Evolutionary conservation across 2,329 filamentous ascomycete species (phyloP), one percentile per base, ranked within the genome.

Genomic region (Botryosphaeria agaves): DNA sequence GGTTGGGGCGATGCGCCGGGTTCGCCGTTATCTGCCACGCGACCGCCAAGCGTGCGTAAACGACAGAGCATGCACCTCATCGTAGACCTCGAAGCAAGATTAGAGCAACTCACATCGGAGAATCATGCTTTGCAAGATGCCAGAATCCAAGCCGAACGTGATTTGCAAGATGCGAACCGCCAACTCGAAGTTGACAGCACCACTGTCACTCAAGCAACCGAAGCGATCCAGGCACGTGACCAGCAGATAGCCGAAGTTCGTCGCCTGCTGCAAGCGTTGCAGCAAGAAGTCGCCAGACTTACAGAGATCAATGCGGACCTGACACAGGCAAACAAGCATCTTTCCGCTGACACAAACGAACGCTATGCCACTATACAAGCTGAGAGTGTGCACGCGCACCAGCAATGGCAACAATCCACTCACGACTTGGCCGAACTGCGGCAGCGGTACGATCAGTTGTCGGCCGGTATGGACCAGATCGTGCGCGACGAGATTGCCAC

Each of bases 11-110:
- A 92, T 60, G 82, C 80, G 56, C 81, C 79, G 50, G 76, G 76
- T 51, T 92, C 84, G 51, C 84, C 87, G 48, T 75, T 79, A 47
- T 95, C 89, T 46, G 11, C n/a, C 11, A 14, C 12, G 12, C 76
- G 87, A 56, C 85, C 89, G 45, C 83, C 85, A 49, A 94, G 84
- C 63, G 80, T 98, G 70, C 85, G 87, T 45, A 85, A 87, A 51
- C 81, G 87, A 49, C 89, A 93, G 57, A 95, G 87, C 66, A 87
- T 95, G 76, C 87, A 95, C 59, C 74, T 87, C 32, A 74, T 95
- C 36, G 59, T 69, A 48, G 87, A 98, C 46, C 74, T 98, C 48
- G 84, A 95, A 61, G 66, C 71, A 36, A 73, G 70, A 46, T 69
- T 98, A 44, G 83, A 94, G 43, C 77, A 87, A 53, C 65, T 98